Base-by-base conservation (phyloP, 345 rosid species). In the Erodium maritimum region DNA sequence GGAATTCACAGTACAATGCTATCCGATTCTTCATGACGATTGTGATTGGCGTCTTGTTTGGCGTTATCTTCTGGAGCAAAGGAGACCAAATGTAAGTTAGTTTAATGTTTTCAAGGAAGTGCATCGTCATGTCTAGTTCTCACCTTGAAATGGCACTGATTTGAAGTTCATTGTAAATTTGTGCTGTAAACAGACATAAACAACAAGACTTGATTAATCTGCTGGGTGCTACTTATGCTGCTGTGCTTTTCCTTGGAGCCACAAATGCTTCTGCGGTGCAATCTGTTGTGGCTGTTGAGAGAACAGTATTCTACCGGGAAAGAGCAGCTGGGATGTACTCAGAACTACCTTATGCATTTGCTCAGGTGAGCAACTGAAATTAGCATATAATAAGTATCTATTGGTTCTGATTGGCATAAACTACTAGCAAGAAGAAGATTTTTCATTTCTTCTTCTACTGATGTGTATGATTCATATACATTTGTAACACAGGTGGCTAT, bases 321-420 rank as follows among this genome's bases (percentile, higher is more conserved):
- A 75, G 77, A 75, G 93, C 88, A 0, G 86, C 93, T 0, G 84
- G 88, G 64, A 88, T 88, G 96, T 88, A 85, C 64, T 85, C 93
- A 0, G 79, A 82, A 0, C 55, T 85, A 55, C 84, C 90, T 21
- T 88, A 85, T 55, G 96, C 93, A 52, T 77, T 81, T 56, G 65
- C 84, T 51, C 93, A 85, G 82, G 87, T 80, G 18, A 56, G 12
- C 5, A 56, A 62, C 4, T 11, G n/a, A 34, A 10, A 21, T 42
- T 13, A 37, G 21, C 34, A 12, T 20, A 16, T 42, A 53, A 14
- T 52, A 14, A 48, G n/a, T n/a, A n/a, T n/a, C n/a, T n/a, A n/a
- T n/a, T n/a, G n/a, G n/a, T n/a, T n/a, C n/a, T n/a, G n/a, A n/a
- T n/a, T n/a, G n/a, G n/a, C n/a, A n/a, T n/a, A n/a, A n/a, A n/a